These are phyloP conservation scores for Aspergillus fructus DNA, from an alignment of 2,329 filamentous ascomycete genomes.

Conservation along the genomic window DNA sequence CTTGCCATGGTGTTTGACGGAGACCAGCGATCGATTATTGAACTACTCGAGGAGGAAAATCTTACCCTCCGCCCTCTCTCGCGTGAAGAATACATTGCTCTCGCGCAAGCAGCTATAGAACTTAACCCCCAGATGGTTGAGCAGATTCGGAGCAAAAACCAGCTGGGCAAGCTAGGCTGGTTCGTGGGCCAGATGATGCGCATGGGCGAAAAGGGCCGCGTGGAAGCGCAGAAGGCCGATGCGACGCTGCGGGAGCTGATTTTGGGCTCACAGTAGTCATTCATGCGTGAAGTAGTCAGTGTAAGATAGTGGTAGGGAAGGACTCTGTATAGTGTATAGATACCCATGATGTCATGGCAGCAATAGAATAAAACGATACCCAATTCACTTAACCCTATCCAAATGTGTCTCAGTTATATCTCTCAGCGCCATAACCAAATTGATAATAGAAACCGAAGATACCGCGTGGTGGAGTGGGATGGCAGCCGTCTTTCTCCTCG, in stretches of 20 bases:
- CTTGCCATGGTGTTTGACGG: constrained; percentile 56
- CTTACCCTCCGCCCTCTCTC: constrained; percentile 57
- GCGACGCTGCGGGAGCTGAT: constrained; percentile 53
- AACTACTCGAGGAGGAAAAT: constrained; percentile 58
- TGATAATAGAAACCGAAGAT: constrained; percentile 25
- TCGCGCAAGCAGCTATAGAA: constrained; percentile 55
- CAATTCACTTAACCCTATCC: background rate
- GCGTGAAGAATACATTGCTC: constrained; percentile 53
- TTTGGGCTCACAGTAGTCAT: constrained; percentile 14
- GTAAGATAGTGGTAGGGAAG: background rate
- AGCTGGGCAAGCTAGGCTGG: constrained; percentile 66
- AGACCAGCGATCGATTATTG: constrained; percentile 47
- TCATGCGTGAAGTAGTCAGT: background rate
- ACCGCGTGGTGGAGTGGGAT: constrained; percentile 26
- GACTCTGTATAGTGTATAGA: background rate
- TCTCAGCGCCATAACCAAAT: constrained; percentile 14
- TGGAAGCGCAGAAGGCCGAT: constrained; percentile 62
- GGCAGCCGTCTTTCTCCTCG: constrained; percentile 38
- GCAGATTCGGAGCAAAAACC: constrained; percentile 59
- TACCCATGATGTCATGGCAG: constrained; percentile 5
- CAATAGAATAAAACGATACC: background rate
- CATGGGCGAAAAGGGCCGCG: constrained; percentile 57
- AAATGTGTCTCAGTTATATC: background rate
- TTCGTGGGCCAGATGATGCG: constrained; percentile 70
- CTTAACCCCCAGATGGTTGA: constrained; percentile 58